These are phyloP conservation scores for Sporisorium scitamineum DNA, from an alignment of 1,284 basidiomycete genomes.

Conservation along the genomic window DNA sequence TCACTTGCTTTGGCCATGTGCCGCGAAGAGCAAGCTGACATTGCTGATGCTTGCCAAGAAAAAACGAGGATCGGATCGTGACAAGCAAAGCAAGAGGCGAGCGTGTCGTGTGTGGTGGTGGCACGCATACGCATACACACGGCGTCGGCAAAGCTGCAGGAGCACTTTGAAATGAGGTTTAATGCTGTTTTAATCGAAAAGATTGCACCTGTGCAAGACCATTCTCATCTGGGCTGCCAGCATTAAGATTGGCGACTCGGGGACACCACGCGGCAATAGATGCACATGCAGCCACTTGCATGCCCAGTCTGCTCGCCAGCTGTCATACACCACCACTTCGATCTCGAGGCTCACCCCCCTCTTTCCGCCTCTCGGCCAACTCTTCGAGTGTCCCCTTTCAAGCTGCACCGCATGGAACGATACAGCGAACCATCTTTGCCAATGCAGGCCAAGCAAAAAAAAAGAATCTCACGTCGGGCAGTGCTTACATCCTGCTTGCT, in stretches of 20 bases:
- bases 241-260: background rate
- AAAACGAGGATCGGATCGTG: background rate
- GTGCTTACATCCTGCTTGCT: background rate
- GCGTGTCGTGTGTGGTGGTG: background rate
- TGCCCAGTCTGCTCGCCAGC: background rate
- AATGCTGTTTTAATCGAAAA: too few species aligned
- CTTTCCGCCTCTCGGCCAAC: conserved; percentile 18
- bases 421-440: background rate
- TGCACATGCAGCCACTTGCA: background rate
- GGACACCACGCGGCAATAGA: too few species aligned
- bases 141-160: conserved; percentile 1
- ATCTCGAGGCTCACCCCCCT: background rate
- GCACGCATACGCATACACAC: too few species aligned
- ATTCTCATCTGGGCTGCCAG: too few species aligned
- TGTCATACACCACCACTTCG: background rate
- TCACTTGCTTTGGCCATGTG: too few species aligned
- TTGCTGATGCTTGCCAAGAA: background rate
- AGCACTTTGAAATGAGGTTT: background rate
- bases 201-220: too few species aligned
- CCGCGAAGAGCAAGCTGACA: too few species aligned
- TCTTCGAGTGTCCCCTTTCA: conserved; percentile 5
- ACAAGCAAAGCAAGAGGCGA: background rate
- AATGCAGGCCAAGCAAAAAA: conserved; percentile 20
- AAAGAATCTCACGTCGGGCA: conserved; percentile 12
- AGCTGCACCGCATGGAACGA: background rate